Evolutionary conservation across 768 basidiomycete genomes (phyloP), one percentile per base, ranked within the genome.

Genomic region (Guyanaporus albipodus): DNA sequence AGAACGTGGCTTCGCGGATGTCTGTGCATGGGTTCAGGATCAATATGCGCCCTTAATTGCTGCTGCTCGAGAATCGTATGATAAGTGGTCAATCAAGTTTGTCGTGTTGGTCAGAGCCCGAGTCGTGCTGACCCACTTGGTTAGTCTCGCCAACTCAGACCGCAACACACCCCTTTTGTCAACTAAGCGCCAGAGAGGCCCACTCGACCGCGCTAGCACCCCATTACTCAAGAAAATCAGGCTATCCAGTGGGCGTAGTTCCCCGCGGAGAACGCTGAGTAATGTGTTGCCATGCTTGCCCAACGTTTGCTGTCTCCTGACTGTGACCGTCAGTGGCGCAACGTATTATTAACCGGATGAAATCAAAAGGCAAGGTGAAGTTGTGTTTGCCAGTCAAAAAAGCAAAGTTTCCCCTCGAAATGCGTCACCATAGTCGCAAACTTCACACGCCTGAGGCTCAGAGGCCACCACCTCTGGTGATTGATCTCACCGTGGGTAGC

Each of bases 41-140:
- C 62, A 70, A 37, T 76, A 71, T 43, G 46, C 48, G 1, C 74
- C 70, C 4, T 56, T 77, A 27, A 61, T 76, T 24, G 44, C 53
- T 7, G 62, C 58, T 1, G 68, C 65, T 10, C 54, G 57, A n/a
- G 34, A 56, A 18, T 63, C 66, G 4, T 63, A 60, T 22, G 56
- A 63, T 17, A 54, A 54, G 38, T 53, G 52, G 67, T 67, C 10
- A 44, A 41, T 55, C 29, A 22, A 34, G 27, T 14, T 39, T 27
- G 18, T 38, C 34, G n/a, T 7, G 36, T 31, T 29, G 23, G 6
- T 27, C 36, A 21, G 21, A 15, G 17, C 5, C 21, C 29, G n/a
- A n/a, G n/a, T n/a, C 9, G 32, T 37, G 19, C 38, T 61, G 42
- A 62, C 46, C 18, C 21, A 14, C 28, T 38, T 43, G 38, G 38